Evolutionary conservation across 257 asterid genomes (phyloP).

Genomic region (Solanum virginianum): DNA sequence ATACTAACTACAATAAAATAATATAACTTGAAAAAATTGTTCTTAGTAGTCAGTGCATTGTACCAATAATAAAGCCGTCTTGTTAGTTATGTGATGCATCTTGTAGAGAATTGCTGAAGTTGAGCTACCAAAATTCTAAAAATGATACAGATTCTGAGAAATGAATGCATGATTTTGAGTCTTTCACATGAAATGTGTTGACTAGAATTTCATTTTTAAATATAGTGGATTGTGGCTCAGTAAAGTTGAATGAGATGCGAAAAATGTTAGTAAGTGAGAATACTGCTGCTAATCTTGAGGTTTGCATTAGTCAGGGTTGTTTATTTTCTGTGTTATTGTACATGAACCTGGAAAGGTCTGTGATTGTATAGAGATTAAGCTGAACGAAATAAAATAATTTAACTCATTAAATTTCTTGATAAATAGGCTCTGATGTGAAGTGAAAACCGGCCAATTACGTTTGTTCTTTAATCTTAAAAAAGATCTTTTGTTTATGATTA

Average conservation of each 20-base stretch:
- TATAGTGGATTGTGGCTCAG: neutral
- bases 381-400: neutral
- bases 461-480: neutral
- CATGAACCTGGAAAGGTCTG: neutral
- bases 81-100: neutral
- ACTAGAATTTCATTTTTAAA: neutral
- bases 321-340: neutral
- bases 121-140: neutral
- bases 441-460: neutral
- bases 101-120: neutral
- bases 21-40: neutral
- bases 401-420: neutral
- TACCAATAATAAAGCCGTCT: neutral
- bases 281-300: neutral
- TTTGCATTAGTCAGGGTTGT: neutral
- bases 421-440: neutral
- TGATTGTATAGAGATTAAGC: neutral
- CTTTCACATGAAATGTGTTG: neutral
- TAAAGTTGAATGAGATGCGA: neutral
- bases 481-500: neutral
- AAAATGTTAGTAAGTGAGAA: neutral
- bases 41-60: neutral
- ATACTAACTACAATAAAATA: neutral
- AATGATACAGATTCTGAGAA: neutral
- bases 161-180: neutral